Percentiles rank a stretch among this genome's conserved stretches.
phyloP scores from a whole-genome alignment of 1,139 yeast species.

The Scheffersomyces stambukii region DNA sequence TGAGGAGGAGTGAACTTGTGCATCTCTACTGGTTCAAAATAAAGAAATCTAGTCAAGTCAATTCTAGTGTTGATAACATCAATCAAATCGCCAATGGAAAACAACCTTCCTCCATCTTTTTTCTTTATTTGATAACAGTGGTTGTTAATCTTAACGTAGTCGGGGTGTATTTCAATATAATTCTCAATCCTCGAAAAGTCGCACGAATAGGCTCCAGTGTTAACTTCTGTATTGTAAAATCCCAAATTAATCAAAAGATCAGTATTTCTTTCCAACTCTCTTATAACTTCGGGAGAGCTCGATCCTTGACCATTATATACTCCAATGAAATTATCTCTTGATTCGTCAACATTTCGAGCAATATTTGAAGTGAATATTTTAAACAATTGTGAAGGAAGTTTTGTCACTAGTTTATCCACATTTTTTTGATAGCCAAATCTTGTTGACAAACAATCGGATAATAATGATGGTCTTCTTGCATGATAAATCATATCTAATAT shows the following conservation, averaged over 20 bases:
- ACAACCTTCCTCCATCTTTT: slow-evolving; percentile 16
- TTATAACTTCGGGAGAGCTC: slow-evolving; percentile 15
- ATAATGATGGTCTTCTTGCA: slow-evolving; percentile 54
- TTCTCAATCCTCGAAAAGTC: slow-evolving; percentile 19
- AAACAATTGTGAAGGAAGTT: slow-evolving; percentile 22
- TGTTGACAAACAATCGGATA: slow-evolving; percentile 63
- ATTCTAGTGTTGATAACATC: slow-evolving; percentile 10
- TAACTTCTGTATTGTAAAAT: slow-evolving; percentile 48
- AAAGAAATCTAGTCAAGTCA: slow-evolving; percentile 9
- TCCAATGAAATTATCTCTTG: slow-evolving; percentile 55
- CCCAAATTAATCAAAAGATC: slow-evolving; percentile 55
- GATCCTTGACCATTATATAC: slow-evolving; percentile 51
- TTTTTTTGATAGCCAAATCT: slow-evolving; percentile 44
- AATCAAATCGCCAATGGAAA: slow-evolving; percentile 20
- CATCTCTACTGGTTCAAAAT: too few relatives aligned
- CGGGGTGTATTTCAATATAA: slow-evolving; percentile 30
- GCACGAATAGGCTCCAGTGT: slow-evolving; percentile 41
- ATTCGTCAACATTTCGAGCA: slow-evolving; percentile 65
- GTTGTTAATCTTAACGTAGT: slow-evolving; percentile 27
- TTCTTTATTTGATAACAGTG: slow-evolving; percentile 19
- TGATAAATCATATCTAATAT: slow-evolving; percentile 50
- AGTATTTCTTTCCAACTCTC: slow-evolving; percentile 29
- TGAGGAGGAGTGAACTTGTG: slow-evolving; percentile 5
- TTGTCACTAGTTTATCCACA: slow-evolving; percentile 43
- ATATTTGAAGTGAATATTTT: slow-evolving; percentile 28